phyloP scores from a whole-genome alignment of 306 rosid species.

The Heteromeles arbutifolia region DNA sequence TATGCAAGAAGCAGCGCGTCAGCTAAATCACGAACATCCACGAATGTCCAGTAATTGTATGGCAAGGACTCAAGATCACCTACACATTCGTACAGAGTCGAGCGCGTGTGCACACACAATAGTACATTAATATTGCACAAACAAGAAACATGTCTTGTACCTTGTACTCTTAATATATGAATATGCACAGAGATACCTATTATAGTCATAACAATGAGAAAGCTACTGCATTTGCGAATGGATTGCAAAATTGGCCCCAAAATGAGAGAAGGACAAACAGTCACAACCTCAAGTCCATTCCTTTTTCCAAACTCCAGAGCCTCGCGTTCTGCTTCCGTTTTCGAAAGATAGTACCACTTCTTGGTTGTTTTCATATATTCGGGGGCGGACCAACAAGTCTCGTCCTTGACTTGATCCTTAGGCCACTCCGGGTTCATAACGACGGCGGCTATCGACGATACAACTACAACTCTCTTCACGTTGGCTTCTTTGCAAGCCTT shows the following conservation, averaged over 20 bases:
- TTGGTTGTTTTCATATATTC: too few relatives aligned
- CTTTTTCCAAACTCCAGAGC: too few relatives aligned
- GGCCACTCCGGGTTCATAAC: constrained; percentile 24
- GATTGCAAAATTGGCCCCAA: too few relatives aligned
- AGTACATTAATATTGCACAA: background rate
- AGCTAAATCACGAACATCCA: constrained; percentile 48
- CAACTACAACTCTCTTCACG: constrained; percentile 21
- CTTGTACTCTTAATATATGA: background rate
- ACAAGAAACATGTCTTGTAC: background rate
- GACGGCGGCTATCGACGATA: constrained; percentile 20
- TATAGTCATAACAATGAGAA: constrained; percentile 21
- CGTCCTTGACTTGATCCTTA: background rate
- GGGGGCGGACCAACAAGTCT: too few relatives aligned
- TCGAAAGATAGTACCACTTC: too few relatives aligned
- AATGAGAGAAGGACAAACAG: too few relatives aligned
- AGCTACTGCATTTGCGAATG: constrained; percentile 36
- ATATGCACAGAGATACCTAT: constrained; percentile 29
- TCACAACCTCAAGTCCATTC: too few relatives aligned
- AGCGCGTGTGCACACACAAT: too few relatives aligned
- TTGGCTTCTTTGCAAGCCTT: constrained; percentile 20
- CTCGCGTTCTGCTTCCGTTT: too few relatives aligned
- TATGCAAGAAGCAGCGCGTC: constrained; percentile 38
- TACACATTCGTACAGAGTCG: too few relatives aligned
- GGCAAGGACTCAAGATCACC: constrained; percentile 23
- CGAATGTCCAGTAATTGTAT: constrained; percentile 17